These are phyloP conservation scores for Nannochloris sp. DNA, from an alignment of 139 green algal genomes.

Conservation along the genomic window DNA sequence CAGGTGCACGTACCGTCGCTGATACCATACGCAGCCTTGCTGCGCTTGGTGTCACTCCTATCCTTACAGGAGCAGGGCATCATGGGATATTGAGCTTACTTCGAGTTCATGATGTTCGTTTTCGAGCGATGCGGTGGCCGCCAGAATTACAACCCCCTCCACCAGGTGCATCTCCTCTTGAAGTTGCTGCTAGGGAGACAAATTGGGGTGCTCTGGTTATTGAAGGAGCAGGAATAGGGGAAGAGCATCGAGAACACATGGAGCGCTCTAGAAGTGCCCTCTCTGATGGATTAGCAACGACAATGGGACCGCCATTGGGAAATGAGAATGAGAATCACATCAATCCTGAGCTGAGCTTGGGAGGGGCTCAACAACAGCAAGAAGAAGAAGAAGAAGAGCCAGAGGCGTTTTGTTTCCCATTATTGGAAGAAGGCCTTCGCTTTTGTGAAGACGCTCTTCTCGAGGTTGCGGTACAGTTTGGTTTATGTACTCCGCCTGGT, in stretches of 20 bases:
- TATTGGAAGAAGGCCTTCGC: slow-evolving; percentile 21
- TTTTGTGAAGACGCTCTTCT: slow-evolving; percentile 21
- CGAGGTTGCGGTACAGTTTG: slow-evolving; percentile 7
- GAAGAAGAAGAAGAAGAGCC: not conserved
- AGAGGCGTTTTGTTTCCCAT: slow-evolving; percentile 4
- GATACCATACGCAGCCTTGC: slow-evolving; percentile 8
- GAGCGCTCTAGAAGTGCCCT: too few relatives aligned
- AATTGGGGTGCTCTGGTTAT: too few relatives aligned
- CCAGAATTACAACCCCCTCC: slow-evolving; percentile 1
- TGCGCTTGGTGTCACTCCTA: slow-evolving; percentile 14
- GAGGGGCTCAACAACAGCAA: not conserved
- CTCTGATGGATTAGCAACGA: too few relatives aligned
- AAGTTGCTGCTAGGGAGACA: too few relatives aligned
- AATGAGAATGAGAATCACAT: too few relatives aligned
- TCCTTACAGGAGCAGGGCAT: slow-evolving; percentile 1
- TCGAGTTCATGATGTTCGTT: slow-evolving; percentile 14
- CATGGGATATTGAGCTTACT: slow-evolving; percentile 8
- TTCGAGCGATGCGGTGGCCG: slow-evolving; percentile 13
- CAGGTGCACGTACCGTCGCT: slow-evolving; percentile 17
- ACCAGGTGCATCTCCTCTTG: too few relatives aligned
- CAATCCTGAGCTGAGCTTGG: too few relatives aligned
- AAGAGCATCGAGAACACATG: too few relatives aligned
- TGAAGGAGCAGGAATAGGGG: too few relatives aligned
- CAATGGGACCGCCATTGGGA: too few relatives aligned
- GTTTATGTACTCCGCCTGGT: slow-evolving; percentile 19